Base-by-base conservation (phyloP, 768 basidiomycete species). In the Lyophyllum atratum region DNA sequence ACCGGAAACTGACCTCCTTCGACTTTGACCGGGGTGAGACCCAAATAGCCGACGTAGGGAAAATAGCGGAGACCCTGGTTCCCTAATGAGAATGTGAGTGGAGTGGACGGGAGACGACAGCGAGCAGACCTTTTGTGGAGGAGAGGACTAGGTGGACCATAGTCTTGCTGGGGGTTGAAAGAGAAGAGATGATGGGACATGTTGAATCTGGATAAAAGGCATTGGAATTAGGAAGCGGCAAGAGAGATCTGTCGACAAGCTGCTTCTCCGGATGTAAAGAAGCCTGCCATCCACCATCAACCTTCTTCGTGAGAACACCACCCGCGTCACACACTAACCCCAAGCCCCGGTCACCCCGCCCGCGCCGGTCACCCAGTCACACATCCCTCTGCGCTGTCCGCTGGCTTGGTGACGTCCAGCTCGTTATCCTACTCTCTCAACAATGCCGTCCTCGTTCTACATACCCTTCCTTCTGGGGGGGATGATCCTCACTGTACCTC, bases 401-500 rank as follows among this genome's bases (percentile, higher is more conserved):
- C 46, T 51, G 49, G 49, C 55, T 5, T 31, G 21, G 15, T 29
- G 40, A 22, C 44, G 56, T 43, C 59, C 64, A 29, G 56, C 54
- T 50, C 33, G n/a, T 15, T 19, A 15, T 19, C 39, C 7, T 5
- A 12, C 34, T 37, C 39, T 58, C 54, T 56, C 72, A 54, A 71
- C 68, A 48, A 93, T 92, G 91, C 80, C 89, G 21, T 76, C 83
- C 63, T 81, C 84, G 22, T 68, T 86, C 60, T 91, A 80, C 70
- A 76, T 93, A 52, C 90, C 91, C 29, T 66, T 90, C 66, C 89
- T 98, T 69, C 85, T 98, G 17, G 86, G 79, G 54, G 95, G 95
- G 47, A 97, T 97, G 95, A 90, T 98, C 68, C 72, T 95, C 57
- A 96, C 92, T 17, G 92, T 90, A 57, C 22, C 79, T 71, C 25